A percentile compares a stretch with the other conserved stretches of the same genome.
phyloP scores from a whole-genome alignment of 208 protist genomes.

The Acanthamoeba lugdunensis region DNA sequence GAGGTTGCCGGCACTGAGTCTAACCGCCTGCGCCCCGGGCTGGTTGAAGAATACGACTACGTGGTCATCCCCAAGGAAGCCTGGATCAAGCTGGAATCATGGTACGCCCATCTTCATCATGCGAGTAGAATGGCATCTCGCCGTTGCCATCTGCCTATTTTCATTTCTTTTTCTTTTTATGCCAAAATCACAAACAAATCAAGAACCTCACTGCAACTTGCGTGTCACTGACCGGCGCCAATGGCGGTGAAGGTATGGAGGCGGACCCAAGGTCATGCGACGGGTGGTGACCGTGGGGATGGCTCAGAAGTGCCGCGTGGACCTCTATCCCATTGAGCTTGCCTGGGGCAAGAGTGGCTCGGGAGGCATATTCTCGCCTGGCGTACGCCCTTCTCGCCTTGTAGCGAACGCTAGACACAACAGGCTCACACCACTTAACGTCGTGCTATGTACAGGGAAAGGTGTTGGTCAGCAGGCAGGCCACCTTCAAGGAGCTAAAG shows the following conservation, averaged over 20 bases:
- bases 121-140: too few species aligned
- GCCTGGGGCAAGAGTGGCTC: neutral
- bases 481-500: conserved; percentile 37
- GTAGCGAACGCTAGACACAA: neutral
- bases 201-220: neutral
- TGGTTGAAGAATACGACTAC: conserved; percentile 48
- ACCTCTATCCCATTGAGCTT: conserved; percentile 32
- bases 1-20: neutral
- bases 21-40: neutral
- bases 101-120: conserved; percentile 12
- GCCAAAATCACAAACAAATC: neutral
- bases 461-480: neutral
- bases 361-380: neutral
- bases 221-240: too few species aligned
- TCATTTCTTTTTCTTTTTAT: too few species aligned
- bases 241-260: conserved; percentile 1
- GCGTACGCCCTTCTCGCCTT: neutral
- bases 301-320: conserved; percentile 10
- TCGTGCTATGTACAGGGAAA: neutral
- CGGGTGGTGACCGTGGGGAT: conserved; percentile 26
- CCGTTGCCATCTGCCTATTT: too few species aligned
- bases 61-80: conserved; percentile 8
- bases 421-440: too few species aligned
- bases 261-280: neutral
- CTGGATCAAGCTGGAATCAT: conserved; percentile 20